A percentile compares a stretch with the other conserved stretches of the same genome.
Conservation (phyloP, 1,284 basidiomycete species). For the Trametes polyzona region DNA sequence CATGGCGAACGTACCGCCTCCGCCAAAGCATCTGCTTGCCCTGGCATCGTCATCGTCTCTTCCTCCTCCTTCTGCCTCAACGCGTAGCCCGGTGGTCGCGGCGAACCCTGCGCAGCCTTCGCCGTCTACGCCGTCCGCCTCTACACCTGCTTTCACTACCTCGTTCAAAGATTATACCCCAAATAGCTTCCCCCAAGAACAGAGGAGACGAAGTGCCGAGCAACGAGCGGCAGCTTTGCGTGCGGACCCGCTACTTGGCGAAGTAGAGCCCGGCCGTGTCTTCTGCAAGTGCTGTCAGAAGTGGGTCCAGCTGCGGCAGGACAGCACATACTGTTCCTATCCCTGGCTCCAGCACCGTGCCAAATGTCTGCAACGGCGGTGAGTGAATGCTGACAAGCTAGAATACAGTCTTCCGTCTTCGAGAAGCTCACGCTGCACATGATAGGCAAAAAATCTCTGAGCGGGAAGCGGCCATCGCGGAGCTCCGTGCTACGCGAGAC, state of each 20-base stretch:
- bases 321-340: constrained; percentile 74
- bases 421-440: constrained; percentile 2
- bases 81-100: constrained; percentile 22
- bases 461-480: constrained; percentile 28
- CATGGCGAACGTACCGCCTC: constrained; percentile 39
- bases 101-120: constrained; percentile 6
- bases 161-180: constrained; percentile 56
- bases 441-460: constrained; percentile 49
- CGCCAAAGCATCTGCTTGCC: constrained; percentile 39
- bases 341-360: constrained; percentile 77
- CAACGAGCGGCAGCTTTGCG: constrained; percentile 70
- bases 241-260: constrained; percentile 61
- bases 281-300: constrained; percentile 75
- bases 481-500: constrained; percentile 39
- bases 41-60: constrained; percentile 37
- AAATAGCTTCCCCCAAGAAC: constrained; percentile 55
- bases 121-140: constrained; percentile 36
- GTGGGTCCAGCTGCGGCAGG: constrained; percentile 78
- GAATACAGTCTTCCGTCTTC: not conserved
- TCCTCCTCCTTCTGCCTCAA: constrained; percentile 28
- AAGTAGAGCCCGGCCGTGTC: constrained; percentile 74
- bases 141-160: constrained; percentile 13
- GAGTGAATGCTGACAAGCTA: constrained; percentile 37
- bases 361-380: constrained; percentile 72
- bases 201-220: constrained; percentile 71